phyloP scores from a whole-genome alignment of 495 filamentous ascomycete species.

The Hapsidospora chrysogenum region DNA sequence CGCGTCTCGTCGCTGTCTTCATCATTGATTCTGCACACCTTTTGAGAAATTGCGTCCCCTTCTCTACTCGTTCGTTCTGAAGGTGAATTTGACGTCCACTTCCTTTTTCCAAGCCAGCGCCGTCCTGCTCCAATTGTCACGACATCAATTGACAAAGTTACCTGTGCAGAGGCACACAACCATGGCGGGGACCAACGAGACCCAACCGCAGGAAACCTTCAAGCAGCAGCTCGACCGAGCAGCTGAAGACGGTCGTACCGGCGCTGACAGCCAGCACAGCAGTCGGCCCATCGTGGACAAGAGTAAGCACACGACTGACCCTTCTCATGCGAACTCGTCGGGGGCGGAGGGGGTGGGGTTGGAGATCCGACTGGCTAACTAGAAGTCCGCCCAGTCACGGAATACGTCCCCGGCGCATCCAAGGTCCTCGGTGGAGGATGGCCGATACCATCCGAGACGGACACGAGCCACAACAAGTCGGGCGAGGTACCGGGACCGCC shows the following conservation, averaged over 20 bases:
- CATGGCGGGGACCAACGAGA: not conserved
- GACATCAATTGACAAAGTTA: too few species aligned
- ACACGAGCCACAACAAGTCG: not conserved
- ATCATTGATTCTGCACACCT: too few species aligned
- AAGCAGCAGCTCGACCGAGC: slow-evolving; percentile 13
- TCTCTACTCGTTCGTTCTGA: too few species aligned
- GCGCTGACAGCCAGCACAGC: not conserved
- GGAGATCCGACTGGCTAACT: not conserved
- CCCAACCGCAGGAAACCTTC: slow-evolving; percentile 3
- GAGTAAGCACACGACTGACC: slow-evolving; percentile 6
- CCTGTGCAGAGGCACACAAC: not conserved
- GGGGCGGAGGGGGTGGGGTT: not conserved
- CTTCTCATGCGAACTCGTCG: not conserved
- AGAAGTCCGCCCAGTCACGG: not conserved
- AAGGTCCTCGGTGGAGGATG: slow-evolving; percentile 8
- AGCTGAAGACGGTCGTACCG: slow-evolving; percentile 4
- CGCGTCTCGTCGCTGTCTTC: too few species aligned
- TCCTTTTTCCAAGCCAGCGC: too few species aligned
- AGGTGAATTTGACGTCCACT: too few species aligned
- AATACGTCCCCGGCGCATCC: slow-evolving; percentile 12
- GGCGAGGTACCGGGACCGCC: slow-evolving; percentile 9
- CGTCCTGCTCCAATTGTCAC: too few species aligned
- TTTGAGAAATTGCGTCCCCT: too few species aligned
- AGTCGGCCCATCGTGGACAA: slow-evolving; percentile 10
- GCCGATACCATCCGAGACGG: not conserved